phyloP scores from a whole-genome alignment of 768 basidiomycete genomes.

The Cubamyces lactineus region DNA sequence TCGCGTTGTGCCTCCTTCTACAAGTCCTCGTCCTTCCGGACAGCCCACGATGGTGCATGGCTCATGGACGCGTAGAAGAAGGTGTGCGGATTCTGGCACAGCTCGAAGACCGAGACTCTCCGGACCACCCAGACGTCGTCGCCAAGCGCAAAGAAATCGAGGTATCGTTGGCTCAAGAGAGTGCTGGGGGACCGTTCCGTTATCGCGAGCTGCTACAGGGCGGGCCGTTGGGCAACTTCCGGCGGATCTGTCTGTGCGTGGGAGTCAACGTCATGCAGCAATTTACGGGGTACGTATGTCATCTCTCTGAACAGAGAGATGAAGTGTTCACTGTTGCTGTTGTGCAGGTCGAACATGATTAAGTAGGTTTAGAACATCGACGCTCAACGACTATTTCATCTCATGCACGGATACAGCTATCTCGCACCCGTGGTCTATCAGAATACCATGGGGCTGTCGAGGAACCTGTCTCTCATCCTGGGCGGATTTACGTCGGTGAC shows the following conservation, averaged over 20 bases:
- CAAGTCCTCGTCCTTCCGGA: constrained; percentile 42
- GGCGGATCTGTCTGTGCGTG: constrained; percentile 43
- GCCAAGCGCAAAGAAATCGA: constrained; percentile 42
- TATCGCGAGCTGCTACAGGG: constrained; percentile 42
- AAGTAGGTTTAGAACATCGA: constrained; percentile 30
- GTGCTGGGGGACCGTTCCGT: constrained; percentile 41
- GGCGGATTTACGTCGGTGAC: constrained; percentile 45
- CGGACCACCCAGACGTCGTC: constrained; percentile 40
- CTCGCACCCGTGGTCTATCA: constrained; percentile 46
- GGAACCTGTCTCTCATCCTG: constrained; percentile 44
- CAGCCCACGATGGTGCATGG: constrained; percentile 46
- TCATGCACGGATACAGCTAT: constrained; percentile 32
- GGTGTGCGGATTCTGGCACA: constrained; percentile 40
- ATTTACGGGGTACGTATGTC: constrained; percentile 41
- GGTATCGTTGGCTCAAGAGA: constrained; percentile 40
- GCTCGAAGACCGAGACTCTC: constrained; percentile 37
- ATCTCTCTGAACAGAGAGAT: neutral
- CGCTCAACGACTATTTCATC: neutral
- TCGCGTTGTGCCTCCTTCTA: constrained; percentile 42
- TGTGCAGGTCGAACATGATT: constrained; percentile 42
- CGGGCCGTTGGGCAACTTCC: constrained; percentile 42
- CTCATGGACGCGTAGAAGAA: constrained; percentile 41
- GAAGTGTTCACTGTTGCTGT: neutral
- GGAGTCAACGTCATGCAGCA: constrained; percentile 47
- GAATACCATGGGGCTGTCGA: constrained; percentile 45